Evolutionary conservation across 2,329 filamentous ascomycete species (phyloP), one percentile per base, ranked within the genome.

Genomic region (Beauveria brongniartii): DNA sequence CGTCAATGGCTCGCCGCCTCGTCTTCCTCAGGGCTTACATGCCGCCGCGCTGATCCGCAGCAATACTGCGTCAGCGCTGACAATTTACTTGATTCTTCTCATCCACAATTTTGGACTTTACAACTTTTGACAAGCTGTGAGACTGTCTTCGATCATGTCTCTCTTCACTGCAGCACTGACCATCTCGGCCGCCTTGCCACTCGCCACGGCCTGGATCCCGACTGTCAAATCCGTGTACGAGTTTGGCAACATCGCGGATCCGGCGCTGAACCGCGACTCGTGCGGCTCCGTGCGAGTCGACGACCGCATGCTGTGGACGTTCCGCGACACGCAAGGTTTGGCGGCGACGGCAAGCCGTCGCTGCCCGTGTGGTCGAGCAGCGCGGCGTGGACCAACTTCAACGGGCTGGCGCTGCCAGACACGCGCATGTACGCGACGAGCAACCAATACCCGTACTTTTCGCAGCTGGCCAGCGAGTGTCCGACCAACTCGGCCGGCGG

Each of bases 181-280:
- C 22, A 16, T 56, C 37, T 37, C 52, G 18, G 12, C 30, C 12
- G 59, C 44, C 37, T 14, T 52, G 44, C 59, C 51, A 5, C 22
- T 44, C 24, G n/a, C 52, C 18, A 52, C 52, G 12, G 59, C 59
- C 2, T 61, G 59, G 59, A 61, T 61, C 59, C 59, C 59, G 24
- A 61, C 59, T 10, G 59, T 57, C 8, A 61, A 61, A 26, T 46
- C 63, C 63, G 7, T 64, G 62, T 57, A 61, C 53, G 24, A 52
- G 6, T 56, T 61, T 28, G 40, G 40, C 46, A 53, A 61, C 20
- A 53, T 61, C 8, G 46, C 52, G 0, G 53, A 61, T 28, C 59
- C 53, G 26, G 48, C 44, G 14, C 47, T 61, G 41, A 61, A 61
- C 40, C 53, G 59, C 1, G 59, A 61, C 37, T 61, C 59, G 7